These are phyloP conservation scores for Amphicarpaea edgeworthii DNA, from an alignment of 306 rosid genomes.

Conservation along the genomic window DNA sequence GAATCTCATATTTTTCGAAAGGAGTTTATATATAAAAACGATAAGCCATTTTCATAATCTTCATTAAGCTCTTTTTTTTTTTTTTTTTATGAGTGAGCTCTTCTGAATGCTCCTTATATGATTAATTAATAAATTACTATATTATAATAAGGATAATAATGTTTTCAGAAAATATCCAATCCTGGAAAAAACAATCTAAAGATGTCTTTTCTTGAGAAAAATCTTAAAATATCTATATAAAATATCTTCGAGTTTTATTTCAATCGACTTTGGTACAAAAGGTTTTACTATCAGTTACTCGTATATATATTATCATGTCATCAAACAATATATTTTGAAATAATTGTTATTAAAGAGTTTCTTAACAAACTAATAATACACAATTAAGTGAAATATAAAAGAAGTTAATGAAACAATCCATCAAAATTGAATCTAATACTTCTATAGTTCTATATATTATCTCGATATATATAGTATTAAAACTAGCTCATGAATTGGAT, in stretches of 20 bases:
- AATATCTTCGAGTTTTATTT: slow-evolving; percentile 3
- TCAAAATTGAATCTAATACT: neutral
- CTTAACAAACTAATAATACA: neutral
- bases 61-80: too few relatives aligned
- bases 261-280: neutral
- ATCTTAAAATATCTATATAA: slow-evolving; percentile 6
- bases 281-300: neutral
- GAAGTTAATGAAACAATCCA: neutral
- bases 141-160: neutral
- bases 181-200: neutral
- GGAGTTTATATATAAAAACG: too few relatives aligned
- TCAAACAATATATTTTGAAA: neutral
- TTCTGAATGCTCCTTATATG: neutral
- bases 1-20: neutral
- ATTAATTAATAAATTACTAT: neutral
- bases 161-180: slow-evolving; percentile 5
- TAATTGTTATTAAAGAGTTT: neutral
- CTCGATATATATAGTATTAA: neutral
- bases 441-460: neutral
- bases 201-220: slow-evolving; percentile 1
- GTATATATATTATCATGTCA: neutral
- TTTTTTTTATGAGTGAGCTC: too few relatives aligned
- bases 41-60: too few relatives aligned
- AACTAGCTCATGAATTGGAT: neutral
- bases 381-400: neutral